Conservation (phyloP, 176 grass and related monocot species). For the Aegilops umbellulata region DNA sequence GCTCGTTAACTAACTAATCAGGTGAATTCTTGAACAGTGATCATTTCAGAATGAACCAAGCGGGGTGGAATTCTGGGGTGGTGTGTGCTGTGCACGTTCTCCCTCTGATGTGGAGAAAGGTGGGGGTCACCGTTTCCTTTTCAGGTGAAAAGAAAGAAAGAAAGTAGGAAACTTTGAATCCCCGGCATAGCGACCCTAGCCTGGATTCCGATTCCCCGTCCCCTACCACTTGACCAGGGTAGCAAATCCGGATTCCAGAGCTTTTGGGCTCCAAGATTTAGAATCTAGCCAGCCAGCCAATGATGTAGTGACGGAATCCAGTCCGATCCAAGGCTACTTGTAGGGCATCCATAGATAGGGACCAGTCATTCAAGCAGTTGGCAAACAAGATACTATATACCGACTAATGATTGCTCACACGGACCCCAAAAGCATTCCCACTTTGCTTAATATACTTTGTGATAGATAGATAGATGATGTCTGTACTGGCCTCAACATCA, state of each 20-base stretch:
- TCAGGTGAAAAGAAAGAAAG: constrained; percentile 8
- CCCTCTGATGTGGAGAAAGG: neutral
- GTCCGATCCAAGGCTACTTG: constrained; percentile 28
- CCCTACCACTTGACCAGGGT: neutral
- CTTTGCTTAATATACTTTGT: neutral
- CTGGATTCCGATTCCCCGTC: constrained; percentile 14
- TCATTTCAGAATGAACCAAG: neutral
- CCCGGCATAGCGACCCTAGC: neutral
- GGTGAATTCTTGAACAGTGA: too few species aligned
- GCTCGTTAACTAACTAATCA: too few species aligned
- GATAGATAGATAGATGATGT: too few species aligned
- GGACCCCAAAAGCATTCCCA: constrained; percentile 10
- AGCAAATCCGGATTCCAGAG: constrained; percentile 28
- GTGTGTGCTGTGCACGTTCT: neutral
- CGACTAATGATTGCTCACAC: constrained; percentile 44
- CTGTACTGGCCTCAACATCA: too few species aligned
- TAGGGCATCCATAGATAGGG: neutral
- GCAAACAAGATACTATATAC: constrained; percentile 19
- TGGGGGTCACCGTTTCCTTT: constrained; percentile 13
- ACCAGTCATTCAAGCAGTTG: constrained; percentile 18
- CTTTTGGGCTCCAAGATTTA: constrained; percentile 29
- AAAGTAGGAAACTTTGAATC: constrained; percentile 35
- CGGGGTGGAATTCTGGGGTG: neutral
- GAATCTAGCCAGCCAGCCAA: constrained; percentile 18
- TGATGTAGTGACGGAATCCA: constrained; percentile 8